phyloP scores from a whole-genome alignment of 208 protist genomes.

The Leishmania guyanensis region DNA sequence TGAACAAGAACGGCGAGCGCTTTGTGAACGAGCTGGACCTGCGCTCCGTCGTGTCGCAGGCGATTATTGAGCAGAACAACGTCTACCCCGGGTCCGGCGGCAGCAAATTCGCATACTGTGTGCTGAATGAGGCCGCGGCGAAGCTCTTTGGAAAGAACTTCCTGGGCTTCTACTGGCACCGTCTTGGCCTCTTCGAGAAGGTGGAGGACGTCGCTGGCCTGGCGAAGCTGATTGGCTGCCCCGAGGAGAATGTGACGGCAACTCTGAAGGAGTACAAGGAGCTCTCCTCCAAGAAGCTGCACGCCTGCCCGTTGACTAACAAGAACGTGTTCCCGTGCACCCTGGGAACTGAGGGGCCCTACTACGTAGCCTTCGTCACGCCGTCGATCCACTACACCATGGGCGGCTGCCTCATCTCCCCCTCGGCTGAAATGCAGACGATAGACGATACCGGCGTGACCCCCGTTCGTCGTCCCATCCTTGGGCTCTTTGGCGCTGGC shows the following conservation, averaged over 20 bases:
- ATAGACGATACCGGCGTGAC: too few relatives aligned
- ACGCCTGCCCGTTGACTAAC: slow-evolving; percentile 52
- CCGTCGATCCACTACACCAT: slow-evolving; percentile 98
- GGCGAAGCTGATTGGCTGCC: slow-evolving; percentile 66
- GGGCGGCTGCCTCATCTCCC: slow-evolving; percentile 94
- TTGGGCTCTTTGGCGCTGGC: slow-evolving; percentile 94
- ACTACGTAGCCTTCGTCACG: slow-evolving; percentile 89
- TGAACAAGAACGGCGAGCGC: slow-evolving; percentile 91
- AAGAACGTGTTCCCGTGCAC: slow-evolving; percentile 82
- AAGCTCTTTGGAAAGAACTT: slow-evolving; percentile 66
- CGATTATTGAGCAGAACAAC: slow-evolving; percentile 80
- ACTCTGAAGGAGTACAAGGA: slow-evolving; percentile 69
- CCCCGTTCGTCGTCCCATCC: slow-evolving; percentile 54
- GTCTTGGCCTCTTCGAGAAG: slow-evolving; percentile 62
- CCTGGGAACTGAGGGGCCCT: slow-evolving; percentile 62
- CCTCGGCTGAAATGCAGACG: slow-evolving; percentile 71
- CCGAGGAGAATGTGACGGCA: slow-evolving; percentile 24
- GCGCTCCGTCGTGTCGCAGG: slow-evolving; percentile 91
- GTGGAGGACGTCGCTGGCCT: slow-evolving; percentile 48
- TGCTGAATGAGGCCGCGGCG: slow-evolving; percentile 75
- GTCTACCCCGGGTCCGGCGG: slow-evolving; percentile 53
- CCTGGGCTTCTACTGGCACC: slow-evolving; percentile 83
- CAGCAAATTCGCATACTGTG: slow-evolving; percentile 66
- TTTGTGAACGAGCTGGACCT: slow-evolving; percentile 96
- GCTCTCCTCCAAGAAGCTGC: slow-evolving; percentile 15